A percentile compares a stretch with the other conserved stretches of the same genome.
These are phyloP conservation scores for Sphaerostilbella broomeana DNA, from an alignment of 2,329 filamentous ascomycete species.

Conservation along the genomic window DNA sequence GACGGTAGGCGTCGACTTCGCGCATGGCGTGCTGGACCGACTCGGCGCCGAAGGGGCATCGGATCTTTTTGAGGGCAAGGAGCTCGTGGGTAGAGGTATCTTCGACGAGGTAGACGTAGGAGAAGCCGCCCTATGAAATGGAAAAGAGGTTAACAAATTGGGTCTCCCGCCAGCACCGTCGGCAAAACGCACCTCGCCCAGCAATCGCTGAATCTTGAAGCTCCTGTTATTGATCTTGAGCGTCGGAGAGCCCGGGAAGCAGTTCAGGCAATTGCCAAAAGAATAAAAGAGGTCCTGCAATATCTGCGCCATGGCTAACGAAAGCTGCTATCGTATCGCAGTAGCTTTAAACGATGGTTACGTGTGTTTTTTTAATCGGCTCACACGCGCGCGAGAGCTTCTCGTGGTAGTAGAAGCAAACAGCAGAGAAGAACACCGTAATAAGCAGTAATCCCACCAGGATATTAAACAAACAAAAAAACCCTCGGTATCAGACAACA, in stretches of 20 bases:
- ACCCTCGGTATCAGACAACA: no score
- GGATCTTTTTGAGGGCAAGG: slow-evolving; percentile 96
- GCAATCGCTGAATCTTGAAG: slow-evolving; percentile 90
- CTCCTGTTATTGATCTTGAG: slow-evolving; percentile 91
- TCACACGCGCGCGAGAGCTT: no score
- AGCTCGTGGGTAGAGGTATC: slow-evolving; percentile 77
- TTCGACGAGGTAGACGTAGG: slow-evolving; percentile 97
- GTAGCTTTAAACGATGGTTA: neutral
- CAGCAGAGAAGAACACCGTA: no score
- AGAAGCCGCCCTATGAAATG: slow-evolving; percentile 76
- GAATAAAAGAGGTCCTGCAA: slow-evolving; percentile 86
- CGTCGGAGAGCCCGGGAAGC: slow-evolving; percentile 89
- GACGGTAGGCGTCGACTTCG: slow-evolving; percentile 92
- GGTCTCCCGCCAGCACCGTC: neutral
- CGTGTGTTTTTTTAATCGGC: no score
- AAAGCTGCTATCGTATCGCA: neutral
- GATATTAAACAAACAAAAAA: no score
- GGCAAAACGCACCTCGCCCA: slow-evolving; percentile 67
- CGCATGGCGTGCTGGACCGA: slow-evolving; percentile 91
- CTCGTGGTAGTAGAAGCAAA: no score
- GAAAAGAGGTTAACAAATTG: no score
- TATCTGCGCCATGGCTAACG: slow-evolving; percentile 69
- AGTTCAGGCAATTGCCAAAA: slow-evolving; percentile 89
- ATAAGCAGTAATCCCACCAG: no score
- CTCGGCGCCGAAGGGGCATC: slow-evolving; percentile 95